Evolutionary conservation across 495 filamentous ascomycete species (phyloP).

Genomic region (Evansstolkia leycettana): DNA sequence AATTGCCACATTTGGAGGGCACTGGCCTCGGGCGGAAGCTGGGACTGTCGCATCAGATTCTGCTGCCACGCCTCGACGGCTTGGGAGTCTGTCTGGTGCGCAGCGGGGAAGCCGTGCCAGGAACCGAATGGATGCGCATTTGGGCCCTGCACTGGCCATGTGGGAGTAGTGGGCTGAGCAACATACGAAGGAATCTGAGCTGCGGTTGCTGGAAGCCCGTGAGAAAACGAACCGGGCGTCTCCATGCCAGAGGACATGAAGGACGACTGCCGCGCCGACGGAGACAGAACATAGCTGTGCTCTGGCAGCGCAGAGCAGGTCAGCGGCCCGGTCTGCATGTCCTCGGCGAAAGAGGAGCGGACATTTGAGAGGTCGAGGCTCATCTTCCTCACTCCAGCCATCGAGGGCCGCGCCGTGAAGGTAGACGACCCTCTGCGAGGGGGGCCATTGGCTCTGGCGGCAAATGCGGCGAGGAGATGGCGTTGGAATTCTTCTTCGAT

Average conservation of each 20-base stretch:
- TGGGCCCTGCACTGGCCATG: slow-evolving; percentile 4
- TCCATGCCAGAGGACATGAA: slow-evolving; percentile 12
- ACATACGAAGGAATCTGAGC: slow-evolving; percentile 21
- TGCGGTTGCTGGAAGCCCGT: not conserved
- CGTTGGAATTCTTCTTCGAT: slow-evolving; percentile 30
- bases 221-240: slow-evolving; percentile 3
- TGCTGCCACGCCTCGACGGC: slow-evolving; percentile 22
- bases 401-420: slow-evolving; percentile 15
- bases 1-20: slow-evolving; percentile 21
- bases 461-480: slow-evolving; percentile 25
- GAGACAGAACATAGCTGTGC: slow-evolving; percentile 20
- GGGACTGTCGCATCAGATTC: slow-evolving; percentile 18
- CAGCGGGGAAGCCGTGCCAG: slow-evolving; percentile 15
- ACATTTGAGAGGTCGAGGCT: slow-evolving; percentile 27
- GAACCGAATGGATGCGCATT: slow-evolving; percentile 1
- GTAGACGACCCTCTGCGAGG: slow-evolving; percentile 13
- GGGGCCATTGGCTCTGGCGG: slow-evolving; percentile 13
- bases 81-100: slow-evolving; percentile 11
- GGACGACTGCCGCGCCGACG: slow-evolving; percentile 14
- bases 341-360: slow-evolving; percentile 18
- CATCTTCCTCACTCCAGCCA: slow-evolving; percentile 27
- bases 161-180: slow-evolving; percentile 8
- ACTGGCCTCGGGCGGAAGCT: slow-evolving; percentile 10
- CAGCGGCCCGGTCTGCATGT: slow-evolving; percentile 14
- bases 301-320: slow-evolving; percentile 15